phyloP scores from a whole-genome alignment of 345 rosid genomes.

The Capsella bursapastoris region DNA sequence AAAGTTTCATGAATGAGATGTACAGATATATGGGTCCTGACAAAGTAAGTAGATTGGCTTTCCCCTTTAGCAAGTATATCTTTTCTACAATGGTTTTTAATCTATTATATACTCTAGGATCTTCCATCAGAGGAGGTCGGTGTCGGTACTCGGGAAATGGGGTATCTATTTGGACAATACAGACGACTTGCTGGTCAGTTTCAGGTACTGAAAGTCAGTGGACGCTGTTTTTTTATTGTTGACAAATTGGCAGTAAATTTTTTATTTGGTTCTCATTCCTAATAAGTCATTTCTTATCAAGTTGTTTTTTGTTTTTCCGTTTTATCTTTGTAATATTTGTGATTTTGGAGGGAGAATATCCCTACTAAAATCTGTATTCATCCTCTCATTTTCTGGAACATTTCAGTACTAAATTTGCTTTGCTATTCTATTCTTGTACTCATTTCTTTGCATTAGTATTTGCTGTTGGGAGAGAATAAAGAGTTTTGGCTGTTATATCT shows the following conservation, averaged over 20 bases:
- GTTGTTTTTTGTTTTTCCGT: neutral
- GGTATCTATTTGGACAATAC: constrained; percentile 95
- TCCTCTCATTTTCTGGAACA: constrained; percentile 4
- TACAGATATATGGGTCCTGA: constrained; percentile 90
- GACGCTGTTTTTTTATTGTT: constrained; percentile 15
- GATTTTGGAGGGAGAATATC: neutral
- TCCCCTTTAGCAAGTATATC: constrained; percentile 10
- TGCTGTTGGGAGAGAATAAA: constrained; percentile 32
- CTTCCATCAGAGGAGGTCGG: constrained; percentile 99
- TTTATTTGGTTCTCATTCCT: neutral
- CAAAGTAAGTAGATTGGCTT: constrained; percentile 57
- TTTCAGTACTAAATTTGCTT: neutral
- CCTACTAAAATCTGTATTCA: constrained; percentile 2
- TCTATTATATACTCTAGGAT: constrained; percentile 55
- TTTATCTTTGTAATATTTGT: constrained; percentile 1
- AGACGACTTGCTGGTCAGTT: constrained; percentile 93
- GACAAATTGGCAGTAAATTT: neutral
- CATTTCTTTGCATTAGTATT: constrained; percentile 20
- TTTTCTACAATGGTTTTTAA: constrained; percentile 25
- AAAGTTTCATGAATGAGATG: constrained; percentile 97
- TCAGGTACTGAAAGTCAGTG: constrained; percentile 66
- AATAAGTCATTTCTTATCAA: neutral
- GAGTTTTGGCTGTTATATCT: constrained; percentile 47
- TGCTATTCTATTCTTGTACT: constrained; percentile 1
- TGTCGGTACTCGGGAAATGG: constrained; percentile 98